Conservation (phyloP, 1,284 basidiomycete species). For the Tylopilus sp. region DNA sequence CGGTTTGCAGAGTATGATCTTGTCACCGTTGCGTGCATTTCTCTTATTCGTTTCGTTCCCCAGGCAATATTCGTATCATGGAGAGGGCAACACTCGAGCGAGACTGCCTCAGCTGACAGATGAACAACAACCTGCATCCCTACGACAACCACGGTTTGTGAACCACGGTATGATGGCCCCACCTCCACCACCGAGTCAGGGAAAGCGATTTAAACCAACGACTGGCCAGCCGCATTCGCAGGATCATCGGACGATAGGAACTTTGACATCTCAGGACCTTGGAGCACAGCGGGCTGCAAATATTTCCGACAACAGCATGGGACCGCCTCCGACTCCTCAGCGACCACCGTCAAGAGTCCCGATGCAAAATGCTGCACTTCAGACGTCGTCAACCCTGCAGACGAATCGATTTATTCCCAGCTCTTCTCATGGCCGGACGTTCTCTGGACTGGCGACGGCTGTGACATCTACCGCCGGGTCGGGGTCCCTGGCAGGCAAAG, state of each 20-base stretch:
- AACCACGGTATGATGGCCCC: slow-evolving; percentile 23
- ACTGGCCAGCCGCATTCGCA: slow-evolving; percentile 8
- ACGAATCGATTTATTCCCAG: slow-evolving; percentile 31
- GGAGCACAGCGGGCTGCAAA: slow-evolving; percentile 14
- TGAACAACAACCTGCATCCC: slow-evolving; percentile 35
- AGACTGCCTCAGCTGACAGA: slow-evolving; percentile 35
- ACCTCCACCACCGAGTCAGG: slow-evolving; percentile 23
- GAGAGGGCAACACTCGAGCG: slow-evolving; percentile 39
- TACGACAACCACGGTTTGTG: slow-evolving; percentile 14
- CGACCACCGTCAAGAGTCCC: slow-evolving; percentile 24
- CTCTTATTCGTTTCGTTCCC: slow-evolving; percentile 13
- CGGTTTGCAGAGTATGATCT: slow-evolving; percentile 45
- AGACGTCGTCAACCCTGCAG: slow-evolving; percentile 12
- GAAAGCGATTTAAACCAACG: slow-evolving; percentile 29
- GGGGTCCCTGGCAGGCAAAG: slow-evolving; percentile 4
- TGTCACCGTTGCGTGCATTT: slow-evolving; percentile 7
- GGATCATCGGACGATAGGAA: slow-evolving; percentile 10
- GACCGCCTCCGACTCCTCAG: slow-evolving; percentile 28
- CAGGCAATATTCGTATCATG: slow-evolving; percentile 59
- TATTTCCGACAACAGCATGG: slow-evolving; percentile 18
- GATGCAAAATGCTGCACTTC: slow-evolving; percentile 12
- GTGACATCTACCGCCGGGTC: not conserved
- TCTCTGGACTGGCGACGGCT: slow-evolving; percentile 8
- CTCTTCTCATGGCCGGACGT: slow-evolving; percentile 20
- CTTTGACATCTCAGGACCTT: slow-evolving; percentile 5